phyloP scores from a whole-genome alignment of 192 early-diverging fungal species.

The Coemansia sp. region DNA sequence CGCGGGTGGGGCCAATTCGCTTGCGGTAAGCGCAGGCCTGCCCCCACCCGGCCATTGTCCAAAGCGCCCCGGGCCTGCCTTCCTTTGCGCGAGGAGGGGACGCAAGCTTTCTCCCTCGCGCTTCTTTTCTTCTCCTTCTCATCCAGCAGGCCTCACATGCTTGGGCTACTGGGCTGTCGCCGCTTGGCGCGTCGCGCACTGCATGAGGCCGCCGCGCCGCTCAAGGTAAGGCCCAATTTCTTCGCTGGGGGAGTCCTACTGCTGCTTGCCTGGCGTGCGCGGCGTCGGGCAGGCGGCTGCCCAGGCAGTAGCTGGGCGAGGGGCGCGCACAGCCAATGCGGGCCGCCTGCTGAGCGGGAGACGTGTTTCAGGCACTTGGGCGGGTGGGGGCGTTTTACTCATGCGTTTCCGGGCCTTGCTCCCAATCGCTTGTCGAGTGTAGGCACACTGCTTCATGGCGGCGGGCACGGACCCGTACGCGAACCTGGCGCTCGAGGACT shows the following conservation, averaged over 20 bases:
- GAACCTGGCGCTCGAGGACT: conserved; percentile 53
- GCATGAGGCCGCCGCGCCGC: neutral
- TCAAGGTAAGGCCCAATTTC: neutral
- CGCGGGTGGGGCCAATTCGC: neutral
- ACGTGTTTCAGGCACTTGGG: no score
- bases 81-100: neutral
- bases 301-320: no score
- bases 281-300: no score
- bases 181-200: no score
- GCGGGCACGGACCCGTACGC: conserved; percentile 38
- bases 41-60: no score
- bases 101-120: neutral
- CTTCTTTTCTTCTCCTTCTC: neutral
- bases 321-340: no score
- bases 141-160: neutral
- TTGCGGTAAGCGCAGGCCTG: no score
- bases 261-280: no score
- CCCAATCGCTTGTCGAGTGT: neutral
- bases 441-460: conserved; percentile 41
- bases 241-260: no score
- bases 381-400: neutral
- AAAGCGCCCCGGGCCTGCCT: neutral
- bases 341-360: no score
- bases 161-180: neutral
- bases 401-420: neutral